Evolutionary conservation across 345 rosid species (phyloP), one percentile per base, ranked within the genome.

Genomic region (Isatis tinctoria): DNA sequence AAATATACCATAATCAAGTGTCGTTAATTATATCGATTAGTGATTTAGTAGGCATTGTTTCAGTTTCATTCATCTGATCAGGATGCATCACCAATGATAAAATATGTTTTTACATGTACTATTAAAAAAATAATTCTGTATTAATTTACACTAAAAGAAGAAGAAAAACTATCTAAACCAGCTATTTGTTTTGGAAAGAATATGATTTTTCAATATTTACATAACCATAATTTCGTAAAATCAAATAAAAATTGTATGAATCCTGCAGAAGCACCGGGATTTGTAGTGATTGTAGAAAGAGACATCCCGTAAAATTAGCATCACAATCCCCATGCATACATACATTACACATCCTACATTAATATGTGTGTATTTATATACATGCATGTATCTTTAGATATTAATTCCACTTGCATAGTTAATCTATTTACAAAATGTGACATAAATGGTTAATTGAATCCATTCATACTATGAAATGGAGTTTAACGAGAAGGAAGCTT

Each of bases 201-300:
- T 6, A 33, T 33, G 10, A 33, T 36, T 36, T 36, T 36, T 36
- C 8, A 35, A 17, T 35, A 58, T 35, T 54, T 28, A 18, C 44
- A 35, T 36, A 59, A 58, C 30, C 11, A 1, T 8, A 36, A 11
- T 49, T 2, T 39, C 5, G 10, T 6, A 10, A 69, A 45, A 47
- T 26, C 1, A 44, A 60, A 70, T 60, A 48, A 62, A 64, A 36
- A 26, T 37, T 37, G 45, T 22, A 68, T 20, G 4, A 40, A 36
- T 26, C 12, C 9, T 62, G 79, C 75, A 44, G 52, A 69, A 54
- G 72, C 74, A 78, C 14, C 62, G 85, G 83, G 84, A 82, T 80
- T 80, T 80, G 85, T 64, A 48, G 83, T 35, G 60, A 35, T 67
- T 64, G 26, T 44, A 56, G n/a, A 52, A 65, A 63, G 53, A 53